Evolutionary conservation across 2,329 filamentous ascomycete genomes (phyloP).

Genomic region (Nigrospora osmanthi): DNA sequence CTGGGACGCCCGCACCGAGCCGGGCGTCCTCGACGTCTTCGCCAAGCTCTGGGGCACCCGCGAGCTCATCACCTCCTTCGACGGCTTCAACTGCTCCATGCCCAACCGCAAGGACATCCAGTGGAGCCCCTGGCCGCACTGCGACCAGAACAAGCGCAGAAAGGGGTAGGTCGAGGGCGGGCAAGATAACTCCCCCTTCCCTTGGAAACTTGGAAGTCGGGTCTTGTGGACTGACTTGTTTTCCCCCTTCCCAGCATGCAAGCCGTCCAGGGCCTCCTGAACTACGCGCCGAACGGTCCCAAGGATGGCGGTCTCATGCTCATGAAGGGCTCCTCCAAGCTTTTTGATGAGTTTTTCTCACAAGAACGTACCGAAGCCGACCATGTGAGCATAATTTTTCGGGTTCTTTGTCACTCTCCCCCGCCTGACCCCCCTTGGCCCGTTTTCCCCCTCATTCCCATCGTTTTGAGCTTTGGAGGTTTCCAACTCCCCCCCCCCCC

Average conservation of each 20-base stretch:
- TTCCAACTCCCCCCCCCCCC: too few relatives aligned
- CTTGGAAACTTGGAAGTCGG: background rate
- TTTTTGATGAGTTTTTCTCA: constrained; percentile 35
- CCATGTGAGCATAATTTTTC: constrained; percentile 8
- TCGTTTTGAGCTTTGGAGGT: too few relatives aligned
- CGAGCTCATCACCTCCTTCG: constrained; percentile 16
- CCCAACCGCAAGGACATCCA: constrained; percentile 27
- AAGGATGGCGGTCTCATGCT: constrained; percentile 39
- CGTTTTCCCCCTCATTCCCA: too few relatives aligned
- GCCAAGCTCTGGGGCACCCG: constrained; percentile 28
- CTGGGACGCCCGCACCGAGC: constrained; percentile 34
- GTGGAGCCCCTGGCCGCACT: constrained; percentile 34
- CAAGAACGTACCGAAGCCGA: constrained; percentile 31
- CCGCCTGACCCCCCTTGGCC: too few relatives aligned
- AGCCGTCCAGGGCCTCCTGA: constrained; percentile 33
- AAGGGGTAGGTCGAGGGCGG: constrained; percentile 21
- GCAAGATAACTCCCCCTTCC: too few relatives aligned
- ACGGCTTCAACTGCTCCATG: constrained; percentile 30
- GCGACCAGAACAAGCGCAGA: constrained; percentile 30
- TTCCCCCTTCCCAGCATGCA: constrained; percentile 10
- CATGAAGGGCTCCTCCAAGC: constrained; percentile 31
- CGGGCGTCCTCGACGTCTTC: constrained; percentile 29
- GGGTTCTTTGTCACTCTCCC: too few relatives aligned
- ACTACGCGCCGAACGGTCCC: constrained; percentile 33
- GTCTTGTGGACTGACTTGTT: too few relatives aligned